phyloP scores from a whole-genome alignment of 805 yeast genomes.

The Candida qinlingensis region DNA sequence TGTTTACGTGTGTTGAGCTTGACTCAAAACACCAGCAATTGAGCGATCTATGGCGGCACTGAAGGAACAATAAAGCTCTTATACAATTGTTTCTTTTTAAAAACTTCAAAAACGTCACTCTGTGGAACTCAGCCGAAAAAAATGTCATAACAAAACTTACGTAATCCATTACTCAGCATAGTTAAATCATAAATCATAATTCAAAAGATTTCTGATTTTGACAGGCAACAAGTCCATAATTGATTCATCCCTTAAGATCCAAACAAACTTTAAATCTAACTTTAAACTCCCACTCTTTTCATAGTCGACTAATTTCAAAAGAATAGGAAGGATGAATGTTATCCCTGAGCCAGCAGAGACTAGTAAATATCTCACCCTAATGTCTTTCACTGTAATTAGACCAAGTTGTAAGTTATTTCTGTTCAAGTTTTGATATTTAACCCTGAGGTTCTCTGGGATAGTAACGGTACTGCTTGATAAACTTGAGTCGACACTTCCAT shows the following conservation, averaged over 20 bases:
- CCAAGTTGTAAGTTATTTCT: no score
- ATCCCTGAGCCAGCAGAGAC: slow-evolving; percentile 11
- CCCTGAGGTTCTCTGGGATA: neutral
- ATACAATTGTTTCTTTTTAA: neutral
- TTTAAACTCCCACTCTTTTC: slow-evolving; percentile 3
- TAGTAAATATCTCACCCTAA: neutral
- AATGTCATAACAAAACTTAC: neutral
- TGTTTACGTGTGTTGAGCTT: neutral
- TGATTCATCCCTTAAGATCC: slow-evolving; percentile 17
- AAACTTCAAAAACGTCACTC: neutral
- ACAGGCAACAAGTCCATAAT: slow-evolving; percentile 3
- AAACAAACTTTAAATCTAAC: slow-evolving; percentile 18
- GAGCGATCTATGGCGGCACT: neutral
- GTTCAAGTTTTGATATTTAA: neutral
- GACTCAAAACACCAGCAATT: neutral
- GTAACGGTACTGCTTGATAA: neutral
- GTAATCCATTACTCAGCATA: neutral
- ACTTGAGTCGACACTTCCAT: slow-evolving; percentile 3
- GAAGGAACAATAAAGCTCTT: neutral
- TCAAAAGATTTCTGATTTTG: neutral
- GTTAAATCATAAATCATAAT: neutral
- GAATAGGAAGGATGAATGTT: slow-evolving; percentile 7
- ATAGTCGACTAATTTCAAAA: slow-evolving; percentile 13
- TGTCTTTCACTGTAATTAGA: no score
- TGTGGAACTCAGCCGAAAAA: neutral